Conservation (phyloP, 73 alveolate species). For the Urostyla sp. region DNA sequence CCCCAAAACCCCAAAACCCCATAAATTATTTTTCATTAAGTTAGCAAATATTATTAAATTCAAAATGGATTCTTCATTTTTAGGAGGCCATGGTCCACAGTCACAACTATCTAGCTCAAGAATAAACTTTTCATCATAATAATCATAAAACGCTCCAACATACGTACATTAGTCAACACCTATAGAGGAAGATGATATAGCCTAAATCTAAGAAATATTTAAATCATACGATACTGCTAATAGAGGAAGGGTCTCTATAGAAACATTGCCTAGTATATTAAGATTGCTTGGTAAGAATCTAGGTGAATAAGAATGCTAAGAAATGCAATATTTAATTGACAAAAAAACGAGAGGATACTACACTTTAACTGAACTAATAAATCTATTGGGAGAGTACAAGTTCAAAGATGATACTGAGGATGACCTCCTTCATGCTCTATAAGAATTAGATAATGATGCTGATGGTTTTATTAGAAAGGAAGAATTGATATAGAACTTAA, state of each 20-base stretch:
- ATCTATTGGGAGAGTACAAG: constrained; percentile 14
- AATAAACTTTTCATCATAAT: too few relatives aligned
- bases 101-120: too few relatives aligned
- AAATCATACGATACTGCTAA: constrained; percentile 22
- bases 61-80: too few relatives aligned
- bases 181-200: constrained; percentile 50
- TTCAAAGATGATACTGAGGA: constrained; percentile 29
- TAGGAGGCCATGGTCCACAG: too few relatives aligned
- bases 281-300: constrained; percentile 38
- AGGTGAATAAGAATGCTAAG: constrained; percentile 10
- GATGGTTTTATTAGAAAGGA: constrained; percentile 57
- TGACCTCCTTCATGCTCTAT: constrained; percentile 18
- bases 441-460: constrained; percentile 45
- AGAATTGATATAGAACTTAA: background rate
- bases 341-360: constrained; percentile 48
- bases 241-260: constrained; percentile 20
- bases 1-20: too few relatives aligned
- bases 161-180: background rate
- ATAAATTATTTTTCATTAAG: too few relatives aligned
- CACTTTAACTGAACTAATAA: constrained; percentile 23
- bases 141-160: background rate
- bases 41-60: too few relatives aligned
- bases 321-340: constrained; percentile 11
- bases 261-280: constrained; percentile 22
- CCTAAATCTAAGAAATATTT: constrained; percentile 38